Percentiles rank a stretch among this genome's conserved stretches.
These are phyloP conservation scores for Kwoniella dejecticola DNA, from an alignment of 768 basidiomycete genomes.

Conservation along the genomic window DNA sequence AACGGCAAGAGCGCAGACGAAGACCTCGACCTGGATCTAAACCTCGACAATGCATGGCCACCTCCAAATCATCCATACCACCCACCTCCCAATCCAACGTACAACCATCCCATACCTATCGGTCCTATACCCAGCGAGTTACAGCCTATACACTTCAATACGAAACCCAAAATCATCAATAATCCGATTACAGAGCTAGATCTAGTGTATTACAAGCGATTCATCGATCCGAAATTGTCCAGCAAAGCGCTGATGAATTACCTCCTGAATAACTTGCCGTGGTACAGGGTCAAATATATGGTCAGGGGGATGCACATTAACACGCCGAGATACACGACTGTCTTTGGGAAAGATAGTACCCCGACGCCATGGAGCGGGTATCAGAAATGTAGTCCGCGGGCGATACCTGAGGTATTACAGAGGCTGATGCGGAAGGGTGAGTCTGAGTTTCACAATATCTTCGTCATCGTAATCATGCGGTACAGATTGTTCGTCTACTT, in stretches of 20 bases:
- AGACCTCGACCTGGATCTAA: neutral
- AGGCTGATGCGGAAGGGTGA: slow-evolving; percentile 42
- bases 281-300: slow-evolving; percentile 52
- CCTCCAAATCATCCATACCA: slow-evolving; percentile 42
- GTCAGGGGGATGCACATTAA: slow-evolving; percentile 44
- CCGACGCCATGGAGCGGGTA: slow-evolving; percentile 41
- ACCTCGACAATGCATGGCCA: slow-evolving; percentile 19
- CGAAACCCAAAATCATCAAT: slow-evolving; percentile 23
- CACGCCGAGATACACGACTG: slow-evolving; percentile 53
- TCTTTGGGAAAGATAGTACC: slow-evolving; percentile 53
- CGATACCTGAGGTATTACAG: slow-evolving; percentile 49
- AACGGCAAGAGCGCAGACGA: neutral
- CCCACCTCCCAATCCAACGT: slow-evolving; percentile 30
- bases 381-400: slow-evolving; percentile 45
- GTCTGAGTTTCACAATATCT: slow-evolving; percentile 6
- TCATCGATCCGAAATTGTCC: slow-evolving; percentile 31
- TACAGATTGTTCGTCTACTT: no score
- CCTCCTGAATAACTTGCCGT: slow-evolving; percentile 46
- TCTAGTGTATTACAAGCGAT: slow-evolving; percentile 45
- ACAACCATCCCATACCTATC: slow-evolving; percentile 41
- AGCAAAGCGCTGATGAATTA: slow-evolving; percentile 38
- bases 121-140: slow-evolving; percentile 19
- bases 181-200: slow-evolving; percentile 38
- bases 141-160: slow-evolving; percentile 22
- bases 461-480: no score